Percentiles rank a stretch among this genome's conserved stretches.
These are phyloP conservation scores for Trifolium subterraneum DNA, from an alignment of 306 rosid species.

Conservation along the genomic window DNA sequence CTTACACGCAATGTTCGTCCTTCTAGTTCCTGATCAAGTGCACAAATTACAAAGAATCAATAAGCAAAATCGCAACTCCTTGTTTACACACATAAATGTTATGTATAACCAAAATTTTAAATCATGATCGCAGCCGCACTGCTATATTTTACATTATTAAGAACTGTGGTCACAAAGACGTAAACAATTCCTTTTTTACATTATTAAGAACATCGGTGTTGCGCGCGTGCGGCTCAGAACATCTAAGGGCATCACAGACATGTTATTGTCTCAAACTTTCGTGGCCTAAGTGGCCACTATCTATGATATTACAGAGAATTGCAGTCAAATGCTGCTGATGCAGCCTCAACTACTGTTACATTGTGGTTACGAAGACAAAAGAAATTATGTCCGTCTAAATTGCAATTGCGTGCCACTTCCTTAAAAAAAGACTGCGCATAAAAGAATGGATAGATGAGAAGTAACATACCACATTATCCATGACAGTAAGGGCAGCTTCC, in stretches of 20 bases:
- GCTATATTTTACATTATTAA: background rate
- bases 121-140: background rate
- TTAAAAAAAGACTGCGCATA: background rate
- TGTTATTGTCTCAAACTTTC: too few species aligned
- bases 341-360: background rate
- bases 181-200: background rate
- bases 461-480: slow-evolving; percentile 69
- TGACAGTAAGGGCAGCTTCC: slow-evolving; percentile 76
- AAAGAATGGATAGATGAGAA: slow-evolving; percentile 21
- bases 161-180: background rate
- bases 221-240: too few species aligned
- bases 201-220: too few species aligned
- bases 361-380: background rate
- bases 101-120: background rate
- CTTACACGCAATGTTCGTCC: slow-evolving; percentile 83
- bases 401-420: background rate
- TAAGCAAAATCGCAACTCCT: slow-evolving; percentile 20
- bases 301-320: background rate
- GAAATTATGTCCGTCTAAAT: background rate
- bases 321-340: background rate
- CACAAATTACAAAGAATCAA: slow-evolving; percentile 28
- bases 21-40: slow-evolving; percentile 70
- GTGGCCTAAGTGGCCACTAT: too few species aligned
- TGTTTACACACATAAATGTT: background rate
- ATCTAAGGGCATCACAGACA: too few species aligned